Evolutionary conservation across 208 protist species (phyloP), one percentile per base, ranked within the genome.

Genomic region (Crithidia expoeki): DNA sequence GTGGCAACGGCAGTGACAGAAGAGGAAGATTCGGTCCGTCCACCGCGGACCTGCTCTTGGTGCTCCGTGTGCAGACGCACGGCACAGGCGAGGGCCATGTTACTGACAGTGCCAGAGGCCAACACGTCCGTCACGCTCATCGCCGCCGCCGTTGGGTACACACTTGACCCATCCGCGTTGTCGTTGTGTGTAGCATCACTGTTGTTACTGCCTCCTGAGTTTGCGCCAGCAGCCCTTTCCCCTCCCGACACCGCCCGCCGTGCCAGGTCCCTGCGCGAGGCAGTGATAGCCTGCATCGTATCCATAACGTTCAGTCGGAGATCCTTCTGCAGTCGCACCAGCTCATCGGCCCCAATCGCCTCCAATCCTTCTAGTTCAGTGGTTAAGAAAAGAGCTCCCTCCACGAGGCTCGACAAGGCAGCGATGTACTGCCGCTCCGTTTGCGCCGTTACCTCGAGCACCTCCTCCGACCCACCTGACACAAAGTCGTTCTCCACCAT

Each of bases 41-140:
- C 50, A 44, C 25, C 25, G 14, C 40, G 30, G 21, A 33, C 7
- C 11, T 57, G 23, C 11, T 76, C 78, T 25, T 66, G 28, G 28
- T 79, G 78, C 17, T 79, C 68, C 4, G 78, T 65, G 66, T 88
- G 83, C 21, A 91, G 64, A 14, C 85, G 85, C 51, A 92, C 81
- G 16, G 80, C 72, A n/a, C 81, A 88, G 6, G 89, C 75, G 2
- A 94, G 70, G 1, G 89, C 89, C 75, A 94, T 86, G 51, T 64
- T 67, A 12, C 71, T 84, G 23, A 89, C 83, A 2, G 72, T 46
- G 28, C 86, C 89, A 9, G 66, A 67, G 2, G 77, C 53, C 44
- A 92, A 42, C 42, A 83, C 85, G 7, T 89, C 86, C 59, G 70
- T 81, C 62, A 94, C 83, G 27, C 34, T 55, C 65, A 86, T 40